phyloP scores from a whole-genome alignment of 257 asterid genomes.

The Henckelia pumila region DNA sequence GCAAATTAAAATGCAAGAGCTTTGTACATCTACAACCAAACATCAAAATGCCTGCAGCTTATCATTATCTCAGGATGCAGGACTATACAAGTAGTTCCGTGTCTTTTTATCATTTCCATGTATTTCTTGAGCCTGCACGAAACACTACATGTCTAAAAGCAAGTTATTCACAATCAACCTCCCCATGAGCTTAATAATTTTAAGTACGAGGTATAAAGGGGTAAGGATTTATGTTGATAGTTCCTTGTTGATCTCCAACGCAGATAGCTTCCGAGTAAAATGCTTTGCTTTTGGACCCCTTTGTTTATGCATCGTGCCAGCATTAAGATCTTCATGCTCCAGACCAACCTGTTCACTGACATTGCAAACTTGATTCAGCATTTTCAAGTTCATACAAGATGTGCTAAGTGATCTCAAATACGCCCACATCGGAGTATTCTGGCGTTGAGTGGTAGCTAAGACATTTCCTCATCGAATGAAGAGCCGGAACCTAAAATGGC shows the following conservation, averaged over 20 bases:
- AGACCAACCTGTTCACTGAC: not conserved
- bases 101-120: not conserved
- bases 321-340: not conserved
- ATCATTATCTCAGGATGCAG: not conserved
- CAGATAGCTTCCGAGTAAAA: not conserved
- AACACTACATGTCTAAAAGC: not conserved
- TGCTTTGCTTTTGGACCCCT: not conserved
- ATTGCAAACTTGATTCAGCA: not conserved
- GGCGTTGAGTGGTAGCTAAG: not conserved
- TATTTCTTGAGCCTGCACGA: not conserved
- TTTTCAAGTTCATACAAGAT: not conserved
- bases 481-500: not conserved
- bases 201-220: not conserved
- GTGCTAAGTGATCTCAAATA: not conserved
- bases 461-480: not conserved
- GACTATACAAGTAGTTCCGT: not conserved
- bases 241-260: not conserved
- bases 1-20: not conserved
- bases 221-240: not conserved
- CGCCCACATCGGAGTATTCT: not conserved
- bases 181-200: not conserved
- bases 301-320: not conserved
- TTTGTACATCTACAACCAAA: not conserved
- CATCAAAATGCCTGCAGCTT: not conserved
- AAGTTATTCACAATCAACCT: constrained; percentile 7